A percentile compares a stretch with the other conserved stretches of the same genome.
Conservation (phyloP, 2,329 filamentous ascomycete species). For the Penicillium paneum region DNA sequence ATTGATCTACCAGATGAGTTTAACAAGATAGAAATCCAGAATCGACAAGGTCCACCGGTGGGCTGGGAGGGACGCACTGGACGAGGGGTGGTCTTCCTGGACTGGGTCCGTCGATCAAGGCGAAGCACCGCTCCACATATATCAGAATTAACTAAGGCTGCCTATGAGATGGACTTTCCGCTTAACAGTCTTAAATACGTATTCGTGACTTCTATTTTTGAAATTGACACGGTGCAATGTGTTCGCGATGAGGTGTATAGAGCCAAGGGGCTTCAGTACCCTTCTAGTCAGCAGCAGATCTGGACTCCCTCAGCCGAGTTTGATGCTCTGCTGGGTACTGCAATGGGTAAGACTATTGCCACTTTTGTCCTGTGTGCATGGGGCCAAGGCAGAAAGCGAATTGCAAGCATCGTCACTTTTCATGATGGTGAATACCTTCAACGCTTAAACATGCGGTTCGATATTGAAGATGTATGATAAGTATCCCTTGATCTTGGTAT, state of each 20-base stretch:
- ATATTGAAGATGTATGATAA: not conserved
- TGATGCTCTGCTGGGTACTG: not conserved
- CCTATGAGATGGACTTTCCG: not conserved
- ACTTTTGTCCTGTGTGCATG: conserved; percentile 1
- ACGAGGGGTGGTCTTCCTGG: conserved; percentile 2
- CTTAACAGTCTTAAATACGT: not conserved
- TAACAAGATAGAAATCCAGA: not conserved
- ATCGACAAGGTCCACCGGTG: not conserved
- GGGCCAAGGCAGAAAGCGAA: not conserved
- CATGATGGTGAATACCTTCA: not conserved
- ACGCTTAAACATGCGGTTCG: conserved; percentile 1
- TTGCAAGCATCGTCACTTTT: conserved; percentile 4
- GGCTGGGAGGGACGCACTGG: conserved; percentile 5
- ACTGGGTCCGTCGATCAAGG: not conserved
- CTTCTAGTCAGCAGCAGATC: not conserved
- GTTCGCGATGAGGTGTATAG: not conserved
- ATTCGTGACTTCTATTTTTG: not conserved
- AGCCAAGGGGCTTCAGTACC: not conserved
- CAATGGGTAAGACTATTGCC: not conserved
- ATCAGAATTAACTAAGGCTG: conserved; percentile 4
- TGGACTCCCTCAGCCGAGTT: not conserved
- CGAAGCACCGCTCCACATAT: not conserved
- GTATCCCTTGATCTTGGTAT: not conserved
- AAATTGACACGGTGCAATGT: not conserved
- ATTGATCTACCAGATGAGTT: not conserved